phyloP scores from a whole-genome alignment of 257 asterid genomes.

The Nemophila menziesii region DNA sequence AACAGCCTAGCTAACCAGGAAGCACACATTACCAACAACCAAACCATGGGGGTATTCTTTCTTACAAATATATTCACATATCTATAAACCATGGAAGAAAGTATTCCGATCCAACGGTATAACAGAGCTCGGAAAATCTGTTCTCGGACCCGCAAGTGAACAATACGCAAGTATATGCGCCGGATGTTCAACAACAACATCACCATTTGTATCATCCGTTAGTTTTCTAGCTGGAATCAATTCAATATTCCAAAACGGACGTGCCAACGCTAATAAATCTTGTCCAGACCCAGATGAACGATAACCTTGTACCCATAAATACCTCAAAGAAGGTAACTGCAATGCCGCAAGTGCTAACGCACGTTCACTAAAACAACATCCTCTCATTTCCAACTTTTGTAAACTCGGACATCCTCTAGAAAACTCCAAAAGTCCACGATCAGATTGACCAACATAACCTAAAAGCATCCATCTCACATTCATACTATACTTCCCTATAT shows the following conservation, averaged over 20 bases:
- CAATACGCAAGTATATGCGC: constrained; percentile 83
- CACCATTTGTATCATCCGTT: constrained; percentile 13
- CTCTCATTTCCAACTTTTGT: constrained; percentile 72
- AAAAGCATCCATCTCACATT: constrained; percentile 88
- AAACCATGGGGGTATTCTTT: background rate
- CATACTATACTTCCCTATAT: constrained; percentile 57
- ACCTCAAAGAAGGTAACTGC: constrained; percentile 46
- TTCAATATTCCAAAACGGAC: constrained; percentile 76
- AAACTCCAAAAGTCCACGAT: constrained; percentile 62
- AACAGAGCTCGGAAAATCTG: constrained; percentile 58
- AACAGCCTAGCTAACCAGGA: constrained; percentile 4
- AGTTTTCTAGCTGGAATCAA: constrained; percentile 56
- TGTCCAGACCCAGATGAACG: constrained; percentile 32
- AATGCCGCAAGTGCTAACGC: constrained; percentile 56
- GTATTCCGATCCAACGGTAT: constrained; percentile 26
- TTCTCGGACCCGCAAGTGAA: constrained; percentile 82
- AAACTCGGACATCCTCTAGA: constrained; percentile 76
- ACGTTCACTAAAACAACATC: constrained; percentile 67
- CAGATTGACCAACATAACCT: constrained; percentile 69
- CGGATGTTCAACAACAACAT: constrained; percentile 35
- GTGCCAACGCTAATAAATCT: constrained; percentile 48
- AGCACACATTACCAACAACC: too few species aligned
- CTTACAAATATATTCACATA: background rate
- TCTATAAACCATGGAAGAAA: background rate
- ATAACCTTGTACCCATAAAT: constrained; percentile 86